phyloP scores from a whole-genome alignment of 768 basidiomycete species.

The Mycena metata region DNA sequence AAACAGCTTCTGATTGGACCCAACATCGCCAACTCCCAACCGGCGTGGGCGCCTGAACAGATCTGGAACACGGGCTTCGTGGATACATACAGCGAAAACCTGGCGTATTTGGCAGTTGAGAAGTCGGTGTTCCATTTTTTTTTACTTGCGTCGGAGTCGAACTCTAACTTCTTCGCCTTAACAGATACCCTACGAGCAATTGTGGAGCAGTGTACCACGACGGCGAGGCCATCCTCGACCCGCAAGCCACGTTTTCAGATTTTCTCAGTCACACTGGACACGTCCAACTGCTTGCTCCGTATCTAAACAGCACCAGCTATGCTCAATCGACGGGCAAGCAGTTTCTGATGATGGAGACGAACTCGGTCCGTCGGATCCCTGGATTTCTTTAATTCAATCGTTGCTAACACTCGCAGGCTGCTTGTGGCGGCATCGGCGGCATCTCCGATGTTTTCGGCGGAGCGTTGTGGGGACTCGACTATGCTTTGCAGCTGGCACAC shows the following conservation, averaged over 20 bases:
- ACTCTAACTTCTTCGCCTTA: too few relatives aligned
- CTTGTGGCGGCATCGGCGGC: conserved; percentile 67
- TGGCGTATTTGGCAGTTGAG: conserved; percentile 57
- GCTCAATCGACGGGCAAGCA: conserved; percentile 53
- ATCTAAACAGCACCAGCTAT: conserved; percentile 51
- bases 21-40: conserved; percentile 50
- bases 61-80: conserved; percentile 52
- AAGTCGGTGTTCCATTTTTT: conserved; percentile 24
- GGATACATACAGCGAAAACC: conserved; percentile 47
- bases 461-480: conserved; percentile 66
- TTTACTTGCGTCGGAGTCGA: not conserved
- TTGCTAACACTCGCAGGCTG: conserved; percentile 54
- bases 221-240: conserved; percentile 38
- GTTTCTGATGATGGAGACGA: conserved; percentile 66
- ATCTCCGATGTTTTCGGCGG: conserved; percentile 64
- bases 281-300: conserved; percentile 49
- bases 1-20: conserved; percentile 58
- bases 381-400: not conserved
- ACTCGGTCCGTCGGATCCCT: conserved; percentile 1
- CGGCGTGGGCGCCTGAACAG: conserved; percentile 50
- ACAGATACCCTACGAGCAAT: conserved; percentile 49
- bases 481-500: conserved; percentile 62
- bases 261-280: conserved; percentile 61
- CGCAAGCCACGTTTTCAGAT: conserved; percentile 55
- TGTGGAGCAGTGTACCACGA: conserved; percentile 45